Base-by-base conservation (phyloP, 768 basidiomycete species). In the Leccinum rimulosum region DNA sequence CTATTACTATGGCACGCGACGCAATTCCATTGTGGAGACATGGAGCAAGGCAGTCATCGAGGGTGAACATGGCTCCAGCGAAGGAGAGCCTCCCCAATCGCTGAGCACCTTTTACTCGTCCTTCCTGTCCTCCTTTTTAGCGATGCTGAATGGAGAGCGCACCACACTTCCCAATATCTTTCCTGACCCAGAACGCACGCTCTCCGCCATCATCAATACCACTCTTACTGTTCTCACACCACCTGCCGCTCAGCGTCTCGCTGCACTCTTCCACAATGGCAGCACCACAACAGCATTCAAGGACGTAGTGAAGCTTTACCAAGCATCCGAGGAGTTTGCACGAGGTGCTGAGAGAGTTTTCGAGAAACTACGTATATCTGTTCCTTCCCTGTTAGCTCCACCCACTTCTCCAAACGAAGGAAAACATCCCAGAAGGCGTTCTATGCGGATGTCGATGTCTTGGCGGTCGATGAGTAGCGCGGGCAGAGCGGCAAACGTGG, bases 1-100 rank as follows among this genome's bases (percentile, higher is more conserved):
- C 68, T 98, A 97, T 70, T 99, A 98, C 76, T 92, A 93, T 73
- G 91, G 91, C 12, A 88, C 92, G 10, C 80, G 93, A 30, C 79
- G 93, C 57, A 79, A 82, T 14, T 65, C 77, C 15, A 72, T 96
- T 14, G 78, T 92, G 45, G 75, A 83, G 15, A 66, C 80, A 58
- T 98, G 96, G 96, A 81, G 84, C 64, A 76, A 76, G 28, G 82
- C 82, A 2, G 68, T 70, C 1, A 74, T 95, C 35, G 67, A 67
- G 25, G 71, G 63, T 55, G 70, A 71, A 54, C 40, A 50, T 11
- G 38, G 22, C 28, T 51, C 58, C 12, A 52, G 57, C 54, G 61
- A 59, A 11, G 50, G 30, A 52, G 80, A 79, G n/a, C 56, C 70
- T 8, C 60, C 71, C 17, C 80, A 81, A 56, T 69, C 74, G 1